Evolutionary conservation across 2,329 filamentous ascomycete genomes (phyloP), one percentile per base, ranked within the genome.

Genomic region (Huntiella omanensis): DNA sequence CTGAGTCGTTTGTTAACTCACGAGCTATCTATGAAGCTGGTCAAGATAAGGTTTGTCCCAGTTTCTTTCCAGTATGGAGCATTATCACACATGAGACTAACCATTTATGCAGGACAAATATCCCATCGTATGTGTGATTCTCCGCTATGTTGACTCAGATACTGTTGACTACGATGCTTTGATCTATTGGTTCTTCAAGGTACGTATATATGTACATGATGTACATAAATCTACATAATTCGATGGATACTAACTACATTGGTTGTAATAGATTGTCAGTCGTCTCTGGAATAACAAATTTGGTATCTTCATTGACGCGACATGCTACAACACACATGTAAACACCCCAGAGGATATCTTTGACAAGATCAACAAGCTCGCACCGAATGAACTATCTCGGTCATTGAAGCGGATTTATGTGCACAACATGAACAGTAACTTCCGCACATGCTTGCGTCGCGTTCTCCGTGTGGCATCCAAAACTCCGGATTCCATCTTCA

Each of bases 401-500:
- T 72, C 77, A 49, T 61, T 81, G 3, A 65, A 70, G 1, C 67
- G 75, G 34, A 67, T 80, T 36, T 82, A 81, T 52, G 66, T 82
- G 12, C 81, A 82, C 59, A 82, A 82, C 55, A 81, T 81, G 76
- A 82, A 82, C 54, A 80, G 73, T 54, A 70, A 75, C 8, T 80
- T 78, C 57, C 69, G 72, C 52, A 77, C 79, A 65, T 80, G 75
- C 53, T 74, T 81, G 54, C 68, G 77, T 4, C 70, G 75, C 17
- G 63, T 80, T 16, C 60, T 82, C 13, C 67, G 75, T n/a, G 61
- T 76, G 4, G 71, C 72, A 34, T 68, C 72, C 6, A 76, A 75
- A 54, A 75, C 69, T 50, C 75, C 78, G 2, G 60, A 59, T 38
- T 75, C 69, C 53, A 64, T 73, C 3, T 76, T 80, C 55, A 73